A percentile compares a stretch with the other conserved stretches of the same genome.
Evolutionary conservation across 352 stramenopile species (phyloP).

Genomic region (Sclerospora graminicola): DNA sequence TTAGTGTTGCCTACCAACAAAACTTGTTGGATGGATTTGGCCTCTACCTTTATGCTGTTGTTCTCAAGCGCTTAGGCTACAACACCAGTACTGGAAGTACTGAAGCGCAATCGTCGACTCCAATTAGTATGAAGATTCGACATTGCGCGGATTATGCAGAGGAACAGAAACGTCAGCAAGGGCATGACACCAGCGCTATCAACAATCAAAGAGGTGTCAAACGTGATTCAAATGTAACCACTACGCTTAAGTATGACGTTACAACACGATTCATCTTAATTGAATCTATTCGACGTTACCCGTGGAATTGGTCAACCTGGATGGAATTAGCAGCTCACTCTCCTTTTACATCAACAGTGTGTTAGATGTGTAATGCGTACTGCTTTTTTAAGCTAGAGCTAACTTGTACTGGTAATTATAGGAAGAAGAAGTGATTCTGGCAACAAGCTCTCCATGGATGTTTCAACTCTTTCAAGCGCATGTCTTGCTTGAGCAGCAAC

Average conservation of each 20-base stretch:
- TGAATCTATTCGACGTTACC: constrained; percentile 59
- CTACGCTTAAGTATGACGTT: constrained; percentile 30
- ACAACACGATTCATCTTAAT: constrained; percentile 58
- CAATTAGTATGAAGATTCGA: constrained; percentile 25
- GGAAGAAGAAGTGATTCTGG: constrained; percentile 50
- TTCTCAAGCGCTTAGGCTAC: constrained; percentile 58
- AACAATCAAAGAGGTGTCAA: constrained; percentile 8
- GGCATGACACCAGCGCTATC: constrained; percentile 1
- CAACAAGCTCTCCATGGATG: constrained; percentile 59
- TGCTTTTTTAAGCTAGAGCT: constrained; percentile 1
- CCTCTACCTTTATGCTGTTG: constrained; percentile 73
- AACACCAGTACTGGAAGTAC: constrained; percentile 38
- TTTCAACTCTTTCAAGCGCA: constrained; percentile 80
- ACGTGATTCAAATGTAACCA: constrained; percentile 7
- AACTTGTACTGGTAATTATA: constrained; percentile 9
- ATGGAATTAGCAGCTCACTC: constrained; percentile 86
- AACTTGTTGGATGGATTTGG: constrained; percentile 60
- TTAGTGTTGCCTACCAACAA: constrained; percentile 39
- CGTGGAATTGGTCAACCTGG: constrained; percentile 96
- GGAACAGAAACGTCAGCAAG: constrained; percentile 32
- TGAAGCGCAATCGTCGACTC: constrained; percentile 25
- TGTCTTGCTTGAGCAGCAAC: constrained; percentile 64
- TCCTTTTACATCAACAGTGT: constrained; percentile 41
- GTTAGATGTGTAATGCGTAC: neutral
- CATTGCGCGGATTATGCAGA: constrained; percentile 21